Base-by-base conservation (phyloP, 2,329 filamentous ascomycete genomes). In the Aureobasidium sp. region DNA sequence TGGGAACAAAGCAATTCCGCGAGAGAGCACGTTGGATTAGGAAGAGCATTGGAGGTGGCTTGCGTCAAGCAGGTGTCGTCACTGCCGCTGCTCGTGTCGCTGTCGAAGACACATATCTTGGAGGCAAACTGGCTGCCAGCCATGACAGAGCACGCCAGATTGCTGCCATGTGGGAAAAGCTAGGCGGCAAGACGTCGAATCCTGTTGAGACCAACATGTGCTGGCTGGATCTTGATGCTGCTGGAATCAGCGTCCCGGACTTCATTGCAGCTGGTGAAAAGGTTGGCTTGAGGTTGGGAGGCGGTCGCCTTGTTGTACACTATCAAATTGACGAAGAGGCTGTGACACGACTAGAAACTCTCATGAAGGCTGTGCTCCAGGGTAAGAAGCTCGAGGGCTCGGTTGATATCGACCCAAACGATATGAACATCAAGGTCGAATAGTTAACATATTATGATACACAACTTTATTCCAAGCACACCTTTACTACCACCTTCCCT, bases 121-220 rank as follows among this genome's bases (percentile, higher is more conserved):
- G 83, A 1, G 87, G 88, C 0, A 80, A 83, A 69, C 76, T 92
- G 62, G 73, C 75, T 34, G 76, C 77, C 54, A 83, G 81, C 9
- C 88, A 93, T 72, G 75, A 76, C 50, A 81, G 81, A 34, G 88
- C 89, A 2, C 81, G 81, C 72, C 77, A 77, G 67, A 78, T 92
- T 29, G 85, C 81, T 30, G 75, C 78, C 36, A 73, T 88, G 65
- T 96, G 91, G 91, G 81, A 78, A 5, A 76, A 75, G 16, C 77
- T 86, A 57, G 90, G 90, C 5, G 91, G 90, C 1, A 84, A 82
- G 73, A 74, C 91, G 62, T 74, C 80, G 25, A 79, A 86, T 63
- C 87, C 88, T 0, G 86, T 89, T 1, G 86, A 96, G 70, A 95
- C 91, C n/a, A 96, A 96, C 75, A 95, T 96, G 89, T 84, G 90